Conservation (phyloP, 495 filamentous ascomycete genomes). For the Penicillium psychrofluorescens region DNA sequence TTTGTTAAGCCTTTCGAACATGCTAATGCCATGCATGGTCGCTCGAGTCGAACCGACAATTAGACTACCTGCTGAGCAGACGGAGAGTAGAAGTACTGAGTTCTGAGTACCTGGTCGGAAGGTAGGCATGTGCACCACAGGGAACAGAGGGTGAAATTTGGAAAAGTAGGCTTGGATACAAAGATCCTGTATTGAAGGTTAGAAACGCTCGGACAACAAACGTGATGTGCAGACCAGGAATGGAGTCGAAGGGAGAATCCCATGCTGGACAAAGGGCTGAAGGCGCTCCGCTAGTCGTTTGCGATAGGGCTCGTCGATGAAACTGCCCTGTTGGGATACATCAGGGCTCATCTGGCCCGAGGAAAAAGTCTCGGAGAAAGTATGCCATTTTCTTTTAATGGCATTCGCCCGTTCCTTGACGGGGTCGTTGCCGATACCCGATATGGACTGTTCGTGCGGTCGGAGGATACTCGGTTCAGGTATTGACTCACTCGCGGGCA, state of each 20-base stretch:
- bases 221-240: conserved; percentile 9
- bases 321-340: not conserved
- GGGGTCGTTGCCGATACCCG: not conserved
- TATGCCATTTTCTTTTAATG: conserved; percentile 9
- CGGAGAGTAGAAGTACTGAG: too few species aligned
- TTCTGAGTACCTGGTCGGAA: conserved; percentile 9
- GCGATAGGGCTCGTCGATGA: conserved; percentile 17
- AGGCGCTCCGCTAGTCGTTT: conserved; percentile 11
- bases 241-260: conserved; percentile 16
- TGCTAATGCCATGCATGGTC: conserved; percentile 15
- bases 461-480: not conserved
- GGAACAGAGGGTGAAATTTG: conserved; percentile 12
- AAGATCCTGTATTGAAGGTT: conserved; percentile 3
- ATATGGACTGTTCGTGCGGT: not conserved
- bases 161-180: conserved; percentile 16
- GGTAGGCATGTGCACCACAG: conserved; percentile 15
- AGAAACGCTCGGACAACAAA: too few species aligned
- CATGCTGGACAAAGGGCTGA: conserved; percentile 7
- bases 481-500: not conserved
- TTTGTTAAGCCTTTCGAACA: conserved; percentile 29
- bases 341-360: conserved; percentile 7
- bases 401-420: not conserved
- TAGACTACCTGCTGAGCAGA: conserved; percentile 12
- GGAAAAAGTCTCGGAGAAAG: not conserved
- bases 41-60: conserved; percentile 17